A percentile compares a stretch with the other conserved stretches of the same genome.
phyloP scores from a whole-genome alignment of 2,329 filamentous ascomycete genomes.

The Cladophialophora bantiana region DNA sequence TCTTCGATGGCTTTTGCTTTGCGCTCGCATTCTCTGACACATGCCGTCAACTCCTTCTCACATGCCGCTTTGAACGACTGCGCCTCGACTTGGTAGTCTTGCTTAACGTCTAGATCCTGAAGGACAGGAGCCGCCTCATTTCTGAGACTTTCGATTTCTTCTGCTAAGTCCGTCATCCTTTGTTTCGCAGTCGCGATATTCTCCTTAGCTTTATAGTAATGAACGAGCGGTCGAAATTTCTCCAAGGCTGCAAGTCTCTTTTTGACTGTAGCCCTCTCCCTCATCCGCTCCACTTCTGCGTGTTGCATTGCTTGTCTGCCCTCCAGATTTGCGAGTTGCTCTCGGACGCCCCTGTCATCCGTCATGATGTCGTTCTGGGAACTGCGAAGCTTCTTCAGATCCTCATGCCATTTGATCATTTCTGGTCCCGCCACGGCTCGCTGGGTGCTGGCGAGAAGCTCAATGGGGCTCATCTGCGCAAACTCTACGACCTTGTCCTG shows the following conservation, averaged over 20 bases:
- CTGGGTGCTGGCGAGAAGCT: conserved; percentile 84
- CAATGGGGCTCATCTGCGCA: conserved; percentile 79
- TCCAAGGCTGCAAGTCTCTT: conserved; percentile 70
- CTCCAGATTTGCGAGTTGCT: conserved; percentile 72
- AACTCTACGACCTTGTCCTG: conserved; percentile 97
- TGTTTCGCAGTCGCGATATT: conserved; percentile 62
- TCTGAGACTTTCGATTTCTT: conserved; percentile 67
- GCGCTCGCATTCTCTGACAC: conserved; percentile 38
- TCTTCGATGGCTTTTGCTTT: conserved; percentile 53
- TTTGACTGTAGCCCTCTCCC: conserved; percentile 74
- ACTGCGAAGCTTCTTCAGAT: conserved; percentile 73
- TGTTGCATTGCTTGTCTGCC: conserved; percentile 75
- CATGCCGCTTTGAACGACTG: conserved; percentile 53
- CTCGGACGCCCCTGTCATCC: conserved; percentile 65
- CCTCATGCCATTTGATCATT: conserved; percentile 78
- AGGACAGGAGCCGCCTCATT: conserved; percentile 71
- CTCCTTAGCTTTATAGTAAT: conserved; percentile 65
- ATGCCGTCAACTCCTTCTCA: conserved; percentile 60
- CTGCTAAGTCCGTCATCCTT: conserved; percentile 61
- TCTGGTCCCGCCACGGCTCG: conserved; percentile 83
- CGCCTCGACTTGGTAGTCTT: conserved; percentile 65
- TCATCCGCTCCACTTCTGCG: conserved; percentile 81
- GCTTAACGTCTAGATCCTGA: conserved; percentile 71
- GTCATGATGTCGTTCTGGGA: conserved; percentile 71
- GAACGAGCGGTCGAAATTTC: conserved; percentile 68